These are phyloP conservation scores for Parathielavia appendiculata DNA, from an alignment of 495 filamentous ascomycete species.

Conservation along the genomic window DNA sequence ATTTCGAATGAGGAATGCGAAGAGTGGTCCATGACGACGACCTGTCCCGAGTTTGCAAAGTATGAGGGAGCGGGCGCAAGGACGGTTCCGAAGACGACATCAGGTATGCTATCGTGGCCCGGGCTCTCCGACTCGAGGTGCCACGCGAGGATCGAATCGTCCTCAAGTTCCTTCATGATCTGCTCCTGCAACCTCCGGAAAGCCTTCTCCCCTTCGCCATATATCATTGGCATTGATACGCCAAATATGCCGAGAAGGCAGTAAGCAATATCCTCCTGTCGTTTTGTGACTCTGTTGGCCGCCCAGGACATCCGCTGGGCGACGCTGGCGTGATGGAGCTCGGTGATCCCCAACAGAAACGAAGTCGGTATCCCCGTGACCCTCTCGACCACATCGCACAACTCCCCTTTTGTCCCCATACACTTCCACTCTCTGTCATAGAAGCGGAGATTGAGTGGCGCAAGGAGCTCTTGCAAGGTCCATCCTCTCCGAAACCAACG, in stretches of 20 bases:
- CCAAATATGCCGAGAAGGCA: slow-evolving; percentile 36
- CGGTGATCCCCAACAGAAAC: not conserved
- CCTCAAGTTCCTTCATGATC: slow-evolving; percentile 28
- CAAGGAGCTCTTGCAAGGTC: slow-evolving; percentile 42
- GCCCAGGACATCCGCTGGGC: slow-evolving; percentile 40
- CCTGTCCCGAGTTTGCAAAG: slow-evolving; percentile 3
- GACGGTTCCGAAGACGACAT: not conserved
- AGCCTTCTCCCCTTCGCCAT: slow-evolving; percentile 34
- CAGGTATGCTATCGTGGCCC: no score
- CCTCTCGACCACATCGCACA: slow-evolving; percentile 3
- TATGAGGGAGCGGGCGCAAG: slow-evolving; percentile 2
- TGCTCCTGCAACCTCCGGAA: slow-evolving; percentile 33
- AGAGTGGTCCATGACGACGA: not conserved
- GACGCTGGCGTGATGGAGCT: slow-evolving; percentile 15
- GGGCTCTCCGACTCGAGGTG: not conserved
- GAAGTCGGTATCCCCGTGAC: slow-evolving; percentile 29
- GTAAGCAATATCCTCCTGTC: slow-evolving; percentile 36
- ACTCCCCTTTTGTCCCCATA: slow-evolving; percentile 23
- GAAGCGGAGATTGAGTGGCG: slow-evolving; percentile 29
- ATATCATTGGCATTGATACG: slow-evolving; percentile 37
- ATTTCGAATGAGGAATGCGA: not conserved
- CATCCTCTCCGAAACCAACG: slow-evolving; percentile 42
- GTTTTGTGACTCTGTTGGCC: slow-evolving; percentile 24
- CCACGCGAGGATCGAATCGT: slow-evolving; percentile 30
- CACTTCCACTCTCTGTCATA: slow-evolving; percentile 28